phyloP scores from a whole-genome alignment of 768 basidiomycete genomes.

The Pisolithus tinctorius region DNA sequence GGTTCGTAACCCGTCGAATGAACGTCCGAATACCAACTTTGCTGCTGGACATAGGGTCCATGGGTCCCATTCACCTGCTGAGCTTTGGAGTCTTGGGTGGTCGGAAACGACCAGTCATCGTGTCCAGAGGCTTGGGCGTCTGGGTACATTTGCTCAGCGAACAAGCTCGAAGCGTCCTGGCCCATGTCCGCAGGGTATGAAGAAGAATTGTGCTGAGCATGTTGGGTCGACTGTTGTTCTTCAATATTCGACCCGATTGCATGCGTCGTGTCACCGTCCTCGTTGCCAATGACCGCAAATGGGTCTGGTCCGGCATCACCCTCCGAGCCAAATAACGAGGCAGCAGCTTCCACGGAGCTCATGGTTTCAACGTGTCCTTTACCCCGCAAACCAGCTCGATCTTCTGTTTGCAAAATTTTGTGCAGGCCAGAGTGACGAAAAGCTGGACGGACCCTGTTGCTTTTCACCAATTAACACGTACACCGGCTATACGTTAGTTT shows the following conservation, averaged over 20 bases:
- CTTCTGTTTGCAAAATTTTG: slow-evolving; percentile 10
- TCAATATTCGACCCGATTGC: slow-evolving; percentile 9
- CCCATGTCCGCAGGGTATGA: slow-evolving; percentile 25
- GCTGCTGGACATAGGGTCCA: slow-evolving; percentile 22
- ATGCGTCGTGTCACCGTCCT: slow-evolving; percentile 25
- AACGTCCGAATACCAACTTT: slow-evolving; percentile 26
- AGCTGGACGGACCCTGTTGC: not conserved
- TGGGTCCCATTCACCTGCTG: slow-evolving; percentile 5
- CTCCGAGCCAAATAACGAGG: slow-evolving; percentile 69
- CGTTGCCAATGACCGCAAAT: slow-evolving; percentile 53
- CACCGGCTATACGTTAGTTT: slow-evolving; percentile 15
- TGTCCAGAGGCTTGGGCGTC: slow-evolving; percentile 17
- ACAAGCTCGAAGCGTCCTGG: slow-evolving; percentile 33
- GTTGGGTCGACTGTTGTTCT: slow-evolving; percentile 8
- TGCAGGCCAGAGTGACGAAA: slow-evolving; percentile 8
- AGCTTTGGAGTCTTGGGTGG: slow-evolving; percentile 13
- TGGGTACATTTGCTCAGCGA: slow-evolving; percentile 29
- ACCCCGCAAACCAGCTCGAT: slow-evolving; percentile 5
- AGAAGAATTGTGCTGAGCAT: slow-evolving; percentile 15
- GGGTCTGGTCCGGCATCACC: slow-evolving; percentile 52
- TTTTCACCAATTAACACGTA: slow-evolving; percentile 3
- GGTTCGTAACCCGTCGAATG: slow-evolving; percentile 20
- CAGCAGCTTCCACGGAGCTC: slow-evolving; percentile 70
- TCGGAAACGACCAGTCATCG: slow-evolving; percentile 23
- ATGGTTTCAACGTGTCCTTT: slow-evolving; percentile 36